Percentiles rank a stretch among this genome's conserved stretches.
Conservation (phyloP, 106 monocot species). For the Vanilla planifolia region DNA sequence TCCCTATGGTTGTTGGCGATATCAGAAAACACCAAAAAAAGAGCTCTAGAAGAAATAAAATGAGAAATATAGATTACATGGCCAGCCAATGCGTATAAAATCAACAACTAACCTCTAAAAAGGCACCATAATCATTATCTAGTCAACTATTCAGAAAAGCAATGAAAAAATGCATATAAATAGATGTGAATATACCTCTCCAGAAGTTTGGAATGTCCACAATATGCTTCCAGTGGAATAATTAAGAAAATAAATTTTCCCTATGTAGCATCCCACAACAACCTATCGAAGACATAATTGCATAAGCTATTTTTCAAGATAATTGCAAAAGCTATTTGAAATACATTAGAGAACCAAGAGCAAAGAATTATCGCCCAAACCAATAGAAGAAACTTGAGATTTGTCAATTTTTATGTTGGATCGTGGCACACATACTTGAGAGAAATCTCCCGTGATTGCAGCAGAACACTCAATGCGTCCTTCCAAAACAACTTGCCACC, state of each 20-base stretch:
- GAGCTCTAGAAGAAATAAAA: no score
- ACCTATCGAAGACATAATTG: slow-evolving; percentile 34
- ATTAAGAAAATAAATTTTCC: slow-evolving; percentile 91
- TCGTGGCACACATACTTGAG: slow-evolving; percentile 33
- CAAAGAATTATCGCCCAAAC: background rate
- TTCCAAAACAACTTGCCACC: slow-evolving; percentile 73
- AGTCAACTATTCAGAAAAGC: background rate
- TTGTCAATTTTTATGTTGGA: background rate
- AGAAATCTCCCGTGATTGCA: slow-evolving; percentile 71
- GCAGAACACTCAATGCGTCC: slow-evolving; percentile 94
- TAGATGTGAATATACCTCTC: slow-evolving; percentile 54
- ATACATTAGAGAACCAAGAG: background rate
- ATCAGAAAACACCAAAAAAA: no score
- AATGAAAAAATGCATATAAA: background rate
- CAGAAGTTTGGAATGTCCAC: slow-evolving; percentile 80
- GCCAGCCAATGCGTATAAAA: no score
- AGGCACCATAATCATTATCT: background rate
- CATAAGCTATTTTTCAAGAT: no score
- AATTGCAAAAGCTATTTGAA: no score
- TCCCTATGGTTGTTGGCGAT: no score
- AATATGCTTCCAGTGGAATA: slow-evolving; percentile 37
- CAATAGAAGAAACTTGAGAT: background rate
- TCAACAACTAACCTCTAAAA: no score
- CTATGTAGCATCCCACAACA: slow-evolving; percentile 92
- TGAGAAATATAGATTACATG: no score